Evolutionary conservation across 2,329 filamentous ascomycete genomes (phyloP).

Genomic region (Anthostomella pinea): DNA sequence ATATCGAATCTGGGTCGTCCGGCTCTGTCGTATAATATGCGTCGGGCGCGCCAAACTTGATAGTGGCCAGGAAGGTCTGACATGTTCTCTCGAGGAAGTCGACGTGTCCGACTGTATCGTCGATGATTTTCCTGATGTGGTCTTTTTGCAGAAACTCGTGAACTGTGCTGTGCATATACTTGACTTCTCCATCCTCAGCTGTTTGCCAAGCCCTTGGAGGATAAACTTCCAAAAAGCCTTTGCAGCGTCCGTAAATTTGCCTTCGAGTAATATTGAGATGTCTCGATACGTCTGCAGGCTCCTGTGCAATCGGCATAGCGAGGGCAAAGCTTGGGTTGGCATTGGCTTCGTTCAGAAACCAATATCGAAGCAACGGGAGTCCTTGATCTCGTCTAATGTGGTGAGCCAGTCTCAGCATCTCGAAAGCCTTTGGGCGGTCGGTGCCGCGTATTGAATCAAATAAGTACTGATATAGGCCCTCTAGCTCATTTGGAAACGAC

Average conservation of each 20-base stretch:
- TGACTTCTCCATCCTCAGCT: constrained; percentile 4
- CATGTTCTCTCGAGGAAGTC: constrained; percentile 4
- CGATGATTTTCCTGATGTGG: constrained; percentile 1
- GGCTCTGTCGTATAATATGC: constrained; percentile 4
- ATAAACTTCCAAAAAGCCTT: constrained; percentile 12
- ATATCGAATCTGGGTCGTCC: not conserved
- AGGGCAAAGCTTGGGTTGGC: constrained; percentile 8
- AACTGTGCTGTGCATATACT: constrained; percentile 15
- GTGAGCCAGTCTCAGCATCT: constrained; percentile 3
- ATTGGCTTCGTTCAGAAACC: constrained; percentile 9
- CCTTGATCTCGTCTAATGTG: not conserved
- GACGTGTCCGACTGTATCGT: constrained; percentile 1
- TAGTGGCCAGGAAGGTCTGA: constrained; percentile 10
- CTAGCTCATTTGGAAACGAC: constrained; percentile 13
- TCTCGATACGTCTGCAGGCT: constrained; percentile 1
- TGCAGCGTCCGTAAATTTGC: constrained; percentile 16
- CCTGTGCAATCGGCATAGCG: not conserved
- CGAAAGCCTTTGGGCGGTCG: constrained; percentile 10
- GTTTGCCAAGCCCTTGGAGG: not conserved
- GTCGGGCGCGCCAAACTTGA: constrained; percentile 7
- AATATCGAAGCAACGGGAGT: constrained; percentile 8
- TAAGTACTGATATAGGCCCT: constrained; percentile 14
- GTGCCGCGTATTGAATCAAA: constrained; percentile 11
- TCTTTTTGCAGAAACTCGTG: constrained; percentile 8
- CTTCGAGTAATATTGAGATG: constrained; percentile 1